Evolutionary conservation across 169 alveolate genomes (phyloP).

Genomic region (Toxoplasma gondii): DNA sequence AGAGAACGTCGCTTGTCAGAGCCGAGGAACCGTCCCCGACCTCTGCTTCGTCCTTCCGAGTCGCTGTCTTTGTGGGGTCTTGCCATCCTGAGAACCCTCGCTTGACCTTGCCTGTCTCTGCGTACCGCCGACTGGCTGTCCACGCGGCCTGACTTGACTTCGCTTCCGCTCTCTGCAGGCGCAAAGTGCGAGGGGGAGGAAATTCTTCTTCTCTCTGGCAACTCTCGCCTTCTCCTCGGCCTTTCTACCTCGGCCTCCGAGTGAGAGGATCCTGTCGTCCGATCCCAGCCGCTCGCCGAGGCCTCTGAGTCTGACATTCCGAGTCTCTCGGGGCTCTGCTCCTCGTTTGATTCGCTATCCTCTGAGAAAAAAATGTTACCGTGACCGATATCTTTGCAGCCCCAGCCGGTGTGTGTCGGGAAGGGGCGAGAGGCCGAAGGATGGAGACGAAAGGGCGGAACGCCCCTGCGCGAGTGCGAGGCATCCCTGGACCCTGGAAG

Average conservation of each 20-base stretch:
- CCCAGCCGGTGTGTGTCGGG: too few species aligned
- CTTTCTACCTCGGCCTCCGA: neutral
- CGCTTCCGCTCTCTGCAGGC: neutral
- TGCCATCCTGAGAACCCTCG: too few species aligned
- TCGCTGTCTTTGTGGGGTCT: too few species aligned
- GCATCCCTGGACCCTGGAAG: neutral
- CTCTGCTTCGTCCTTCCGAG: too few species aligned
- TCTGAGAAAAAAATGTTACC: neutral
- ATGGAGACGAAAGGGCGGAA: neutral
- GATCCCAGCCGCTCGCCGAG: neutral
- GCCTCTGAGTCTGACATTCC: neutral
- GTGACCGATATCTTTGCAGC: neutral
- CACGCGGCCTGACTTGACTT: neutral
- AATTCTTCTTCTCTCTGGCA: neutral
- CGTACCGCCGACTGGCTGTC: neutral
- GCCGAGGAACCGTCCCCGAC: neutral
- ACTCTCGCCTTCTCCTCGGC: neutral
- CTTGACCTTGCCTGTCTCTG: too few species aligned
- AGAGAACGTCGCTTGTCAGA: neutral
- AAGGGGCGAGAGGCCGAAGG: too few species aligned
- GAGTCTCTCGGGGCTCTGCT: neutral
- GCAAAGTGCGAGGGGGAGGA: neutral
- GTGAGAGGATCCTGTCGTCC: neutral
- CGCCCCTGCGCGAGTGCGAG: too few species aligned
- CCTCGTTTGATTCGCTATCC: neutral